Base-by-base conservation (phyloP, 306 rosid genomes). In the Hippophae rhamnoides region DNA sequence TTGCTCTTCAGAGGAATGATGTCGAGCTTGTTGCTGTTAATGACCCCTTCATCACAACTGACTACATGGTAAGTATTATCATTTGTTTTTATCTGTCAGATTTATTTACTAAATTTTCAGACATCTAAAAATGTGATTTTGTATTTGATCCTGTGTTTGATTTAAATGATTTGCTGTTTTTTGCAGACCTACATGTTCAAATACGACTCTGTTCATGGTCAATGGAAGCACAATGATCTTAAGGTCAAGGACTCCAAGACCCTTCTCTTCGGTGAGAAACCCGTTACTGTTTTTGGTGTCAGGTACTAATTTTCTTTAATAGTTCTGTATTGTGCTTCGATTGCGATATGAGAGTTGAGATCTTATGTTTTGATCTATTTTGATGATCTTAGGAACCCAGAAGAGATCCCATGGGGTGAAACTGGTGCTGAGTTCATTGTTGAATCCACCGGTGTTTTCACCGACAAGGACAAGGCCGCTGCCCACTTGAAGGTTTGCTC, bases 141-240 rank as follows among this genome's bases (percentile, higher is more conserved):
- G 12, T 26, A 13, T 27, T 8, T 12, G 42, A 6, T 31, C 51
- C 18, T 2, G 10, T n/a, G 3, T 40, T 52, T 10, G 5, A 5
- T 48, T 3, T 14, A 10, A 13, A 1, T 1, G 38, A 14, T 53
- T 64, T 46, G 18, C 6, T 23, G 9, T 44, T 67, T 56, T 61
- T 1, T 63, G 56, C 79, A 89, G 98, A 81, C 93, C 27, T 92
- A 92, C 52, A 87, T 92, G 98, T 92, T 92, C 73, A 92, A 92
- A 65, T 87, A 85, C 47, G 98, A 92, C 72, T 67, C 79, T 7
- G 98, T 87, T 48, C 96, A 92, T 53, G 96, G 98, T 0, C 78
- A 76, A 38, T 92, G 96, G 96, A 92, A 81, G 81, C 96, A 87
- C 59, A 63, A 69, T 54, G 98, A 92, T 23, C 13, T 92, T 18